phyloP scores from a whole-genome alignment of 805 yeast species.

The Candida mattraensis region DNA sequence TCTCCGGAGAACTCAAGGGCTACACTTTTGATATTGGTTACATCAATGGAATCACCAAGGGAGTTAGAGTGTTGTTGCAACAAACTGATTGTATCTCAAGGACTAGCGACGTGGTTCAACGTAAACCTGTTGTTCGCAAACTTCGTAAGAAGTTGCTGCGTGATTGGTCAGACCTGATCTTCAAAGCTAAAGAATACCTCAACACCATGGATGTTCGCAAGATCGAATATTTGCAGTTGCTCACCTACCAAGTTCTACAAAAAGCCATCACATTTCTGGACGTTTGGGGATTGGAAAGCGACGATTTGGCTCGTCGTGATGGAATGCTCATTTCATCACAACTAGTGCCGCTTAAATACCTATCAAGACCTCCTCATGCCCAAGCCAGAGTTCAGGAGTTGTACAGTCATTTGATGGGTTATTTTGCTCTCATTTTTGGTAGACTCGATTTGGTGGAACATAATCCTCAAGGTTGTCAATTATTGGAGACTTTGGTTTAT shows the following conservation, averaged over 20 bases:
- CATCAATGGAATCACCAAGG: slow-evolving; percentile 69
- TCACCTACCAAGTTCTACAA: slow-evolving; percentile 66
- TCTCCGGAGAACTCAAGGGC: slow-evolving; percentile 36
- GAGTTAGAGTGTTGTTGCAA: slow-evolving; percentile 62
- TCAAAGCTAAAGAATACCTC: slow-evolving; percentile 72
- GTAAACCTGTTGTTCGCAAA: slow-evolving; percentile 58
- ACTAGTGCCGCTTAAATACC: slow-evolving; percentile 39
- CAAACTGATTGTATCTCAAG: slow-evolving; percentile 75
- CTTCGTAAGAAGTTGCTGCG: slow-evolving; percentile 69
- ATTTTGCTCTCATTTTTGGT: slow-evolving; percentile 70
- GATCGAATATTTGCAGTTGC: slow-evolving; percentile 58
- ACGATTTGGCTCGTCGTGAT: slow-evolving; percentile 34
- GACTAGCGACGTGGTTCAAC: slow-evolving; percentile 66
- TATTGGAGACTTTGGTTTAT: slow-evolving; percentile 63
- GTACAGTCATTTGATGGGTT: slow-evolving; percentile 55
- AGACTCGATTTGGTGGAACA: slow-evolving; percentile 75
- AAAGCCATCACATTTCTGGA: slow-evolving; percentile 64
- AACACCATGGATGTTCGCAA: slow-evolving; percentile 59
- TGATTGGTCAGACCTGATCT: slow-evolving; percentile 78
- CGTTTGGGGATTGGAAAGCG: slow-evolving; percentile 70
- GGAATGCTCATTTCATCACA: slow-evolving; percentile 7
- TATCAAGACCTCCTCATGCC: slow-evolving; percentile 59
- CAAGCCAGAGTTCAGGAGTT: slow-evolving; percentile 63
- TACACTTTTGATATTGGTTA: slow-evolving; percentile 55
- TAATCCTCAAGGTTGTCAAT: slow-evolving; percentile 66